Evolutionary conservation across 116 monocot species (phyloP).

Genomic region (Papilionanthe hybrid): DNA sequence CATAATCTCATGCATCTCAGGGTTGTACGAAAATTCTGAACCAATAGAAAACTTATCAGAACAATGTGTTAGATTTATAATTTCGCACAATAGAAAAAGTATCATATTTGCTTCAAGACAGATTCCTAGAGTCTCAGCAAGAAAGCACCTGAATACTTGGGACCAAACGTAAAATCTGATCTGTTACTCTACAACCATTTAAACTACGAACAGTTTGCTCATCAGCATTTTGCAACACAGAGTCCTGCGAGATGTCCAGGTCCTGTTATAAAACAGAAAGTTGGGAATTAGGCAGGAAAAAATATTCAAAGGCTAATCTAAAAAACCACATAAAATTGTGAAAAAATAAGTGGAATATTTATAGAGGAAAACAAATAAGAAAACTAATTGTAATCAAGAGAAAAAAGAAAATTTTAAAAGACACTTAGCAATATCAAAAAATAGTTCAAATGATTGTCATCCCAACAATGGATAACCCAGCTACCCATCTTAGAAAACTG

Average conservation of each 20-base stretch:
- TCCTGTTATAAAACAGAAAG: slow-evolving; percentile 34
- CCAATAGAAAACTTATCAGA: slow-evolving; percentile 8
- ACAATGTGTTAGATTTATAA: neutral
- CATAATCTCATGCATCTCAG: slow-evolving; percentile 93
- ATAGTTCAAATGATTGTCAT: neutral
- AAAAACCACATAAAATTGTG: neutral
- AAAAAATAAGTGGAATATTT: neutral
- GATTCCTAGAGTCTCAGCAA: neutral
- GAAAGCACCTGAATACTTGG: slow-evolving; percentile 81
- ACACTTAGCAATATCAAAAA: neutral
- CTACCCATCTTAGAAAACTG: neutral
- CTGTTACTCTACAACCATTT: slow-evolving; percentile 96
- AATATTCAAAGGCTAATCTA: slow-evolving; percentile 8
- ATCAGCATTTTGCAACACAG: slow-evolving; percentile 88
- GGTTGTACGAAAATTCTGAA: slow-evolving; percentile 87
- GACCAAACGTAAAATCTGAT: slow-evolving; percentile 79
- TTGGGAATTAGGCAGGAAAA: neutral
- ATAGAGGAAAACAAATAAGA: neutral
- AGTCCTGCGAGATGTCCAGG: slow-evolving; percentile 86
- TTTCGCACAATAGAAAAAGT: neutral
- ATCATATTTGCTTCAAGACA: neutral
- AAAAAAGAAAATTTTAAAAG: neutral
- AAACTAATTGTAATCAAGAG: neutral
- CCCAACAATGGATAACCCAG: neutral
- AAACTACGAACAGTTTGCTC: slow-evolving; percentile 93